Base-by-base conservation (phyloP, 768 basidiomycete species). In the Pleurotus cornucopiae region DNA sequence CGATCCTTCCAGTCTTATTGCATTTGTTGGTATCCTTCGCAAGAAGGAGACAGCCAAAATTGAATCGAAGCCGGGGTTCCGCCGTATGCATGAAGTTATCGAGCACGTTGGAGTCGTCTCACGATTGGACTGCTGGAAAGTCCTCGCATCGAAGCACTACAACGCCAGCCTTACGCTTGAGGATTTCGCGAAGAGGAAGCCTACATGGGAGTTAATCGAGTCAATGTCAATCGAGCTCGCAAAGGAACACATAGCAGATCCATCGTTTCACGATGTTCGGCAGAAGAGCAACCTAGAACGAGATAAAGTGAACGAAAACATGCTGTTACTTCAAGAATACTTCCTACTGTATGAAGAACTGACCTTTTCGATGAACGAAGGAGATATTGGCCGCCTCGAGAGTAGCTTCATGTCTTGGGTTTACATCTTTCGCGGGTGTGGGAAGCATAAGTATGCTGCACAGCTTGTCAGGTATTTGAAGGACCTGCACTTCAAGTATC, bases 301-400 rank as follows among this genome's bases (percentile, higher is more conserved):
- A 2, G 75, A 77, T 57, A 11, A 68, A 34, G 65, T 71, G 13
- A 54, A 60, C 11, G 69, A 74, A 55, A 78, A 79, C 52, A 47
- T 54, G 0, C 38, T 72, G 5, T 52, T 75, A 0, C 25, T 60
- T 1, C 63, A 75, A 11, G 57, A 72, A 25, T 71, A 73, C 25
- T 62, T 72, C 5, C 45, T 76, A 0, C 65, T 78, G 0, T 79
- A 80, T 52, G 70, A 75, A 37, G 76, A 78, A 46, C 51, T 75
- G 0, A 61, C 63, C 0, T 65, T 70, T 57, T 64, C 67, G 0
- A 69, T 73, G 65, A 73, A 73, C 23, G 5, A 6, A 0, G 66
- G 71, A 0, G 71, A 73, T 30, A 71, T 74, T 40, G 67, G 68
- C 0, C 60, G 61, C 0, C 54, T 72, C 0, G 68, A 73, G 43